Conservation (phyloP, 2,329 filamentous ascomycete genomes). For the Decorospora gaudefroyi region DNA sequence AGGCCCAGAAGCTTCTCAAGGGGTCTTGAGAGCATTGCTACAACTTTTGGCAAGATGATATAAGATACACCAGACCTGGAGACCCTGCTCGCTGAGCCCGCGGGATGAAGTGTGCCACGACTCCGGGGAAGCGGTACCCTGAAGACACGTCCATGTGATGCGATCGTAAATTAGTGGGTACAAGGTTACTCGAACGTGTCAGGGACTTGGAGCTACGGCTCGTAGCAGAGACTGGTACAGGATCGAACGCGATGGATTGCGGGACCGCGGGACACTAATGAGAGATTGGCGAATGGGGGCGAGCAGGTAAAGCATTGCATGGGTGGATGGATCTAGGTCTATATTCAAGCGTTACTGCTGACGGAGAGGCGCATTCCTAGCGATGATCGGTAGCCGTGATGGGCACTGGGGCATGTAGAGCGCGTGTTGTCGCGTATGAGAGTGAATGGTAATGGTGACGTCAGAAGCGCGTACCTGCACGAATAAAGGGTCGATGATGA, state of each 20-base stretch:
- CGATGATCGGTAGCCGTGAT: slow-evolving; percentile 15
- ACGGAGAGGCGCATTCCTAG: slow-evolving; percentile 11
- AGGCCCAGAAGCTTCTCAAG: slow-evolving; percentile 55
- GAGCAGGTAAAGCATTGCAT: slow-evolving; percentile 15
- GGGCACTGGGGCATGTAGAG: slow-evolving; percentile 11
- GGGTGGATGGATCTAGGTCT: slow-evolving; percentile 11
- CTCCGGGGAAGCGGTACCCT: neutral
- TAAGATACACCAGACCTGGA: neutral
- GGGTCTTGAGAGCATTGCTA: slow-evolving; percentile 15
- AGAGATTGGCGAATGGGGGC: slow-evolving; percentile 11
- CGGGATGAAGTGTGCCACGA: neutral
- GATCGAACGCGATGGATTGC: slow-evolving; percentile 15
- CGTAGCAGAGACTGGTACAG: slow-evolving; percentile 3
- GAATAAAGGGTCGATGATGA: slow-evolving; percentile 30
- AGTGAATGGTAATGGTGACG: slow-evolving; percentile 34
- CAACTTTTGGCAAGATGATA: neutral
- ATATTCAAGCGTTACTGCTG: slow-evolving; percentile 10
- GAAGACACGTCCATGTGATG: slow-evolving; percentile 4
- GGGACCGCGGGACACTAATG: slow-evolving; percentile 14
- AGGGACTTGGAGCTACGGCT: slow-evolving; percentile 9
- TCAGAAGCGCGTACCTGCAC: slow-evolving; percentile 25
- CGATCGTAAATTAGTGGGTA: slow-evolving; percentile 3
- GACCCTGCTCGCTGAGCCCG: slow-evolving; percentile 1
- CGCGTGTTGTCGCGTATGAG: slow-evolving; percentile 23
- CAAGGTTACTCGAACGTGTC: slow-evolving; percentile 3